Evolutionary conservation across 2,329 filamentous ascomycete species (phyloP), one percentile per base, ranked within the genome.

Genomic region (Phyllosticta paracitricarpa): DNA sequence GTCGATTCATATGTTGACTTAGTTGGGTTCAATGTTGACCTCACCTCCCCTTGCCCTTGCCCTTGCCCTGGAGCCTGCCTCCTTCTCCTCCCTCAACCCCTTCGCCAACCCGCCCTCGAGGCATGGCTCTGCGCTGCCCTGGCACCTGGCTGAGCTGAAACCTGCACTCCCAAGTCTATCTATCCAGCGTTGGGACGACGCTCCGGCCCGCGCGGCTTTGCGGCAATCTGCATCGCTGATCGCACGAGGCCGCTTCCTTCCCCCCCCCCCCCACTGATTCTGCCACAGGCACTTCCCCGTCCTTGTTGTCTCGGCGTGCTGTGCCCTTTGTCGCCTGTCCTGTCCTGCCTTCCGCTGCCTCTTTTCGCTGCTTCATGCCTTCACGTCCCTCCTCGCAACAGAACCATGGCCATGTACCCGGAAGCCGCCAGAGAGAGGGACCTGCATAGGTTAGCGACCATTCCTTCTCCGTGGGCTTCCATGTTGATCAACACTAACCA

Each of bases 341-440:
- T 30, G 28, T 40, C 33, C 33, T 1, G 10, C 12, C 14, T 40
- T 40, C 10, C 33, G 33, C 14, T 4, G 28, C 33, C 10, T 9
- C 14, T 17, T 40, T 12, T 40, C 4, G 33, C 33, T 40, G 33
- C 33, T 40, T 40, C 33, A 40, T 40, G 33, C 33, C 33, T 40
- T 10, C 10, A 10, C 10, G 33, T 40, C 33, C 33, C 33, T 40
- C 33, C 33, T 40, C 33, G 33, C 33, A 40, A 40, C 33, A 40
- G 25, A 25, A 53, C 52, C 52, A 59, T 59, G 58, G 54, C 52
- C 48, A 40, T 63, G 51, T 57, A 57, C 51, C 62, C 62, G 24
- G 62, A 63, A 58, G 62, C 62, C 52, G 58, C 62, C 40, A 57
- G 62, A 55, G 62, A 63, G 56, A 48, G 62, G 54, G 62, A 63